Percentiles rank a stretch among this genome's conserved stretches.
These are phyloP conservation scores for Aspergillus sclerotialis DNA, from an alignment of 2,329 filamentous ascomycete species.

Conservation along the genomic window DNA sequence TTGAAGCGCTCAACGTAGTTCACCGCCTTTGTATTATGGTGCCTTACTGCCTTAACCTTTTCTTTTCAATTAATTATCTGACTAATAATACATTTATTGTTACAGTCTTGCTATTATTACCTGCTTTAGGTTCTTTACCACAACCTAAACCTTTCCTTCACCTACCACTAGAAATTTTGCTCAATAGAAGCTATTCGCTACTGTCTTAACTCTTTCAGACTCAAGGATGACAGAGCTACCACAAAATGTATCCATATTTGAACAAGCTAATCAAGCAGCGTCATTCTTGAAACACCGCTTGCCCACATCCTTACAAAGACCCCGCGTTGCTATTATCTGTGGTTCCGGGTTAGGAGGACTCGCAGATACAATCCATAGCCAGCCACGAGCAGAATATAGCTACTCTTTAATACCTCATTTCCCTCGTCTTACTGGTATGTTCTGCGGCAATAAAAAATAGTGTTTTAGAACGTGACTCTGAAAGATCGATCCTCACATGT, in stretches of 20 bases:
- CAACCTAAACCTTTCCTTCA: too few species aligned
- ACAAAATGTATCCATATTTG: slow-evolving; percentile 13
- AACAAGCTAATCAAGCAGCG: slow-evolving; percentile 42
- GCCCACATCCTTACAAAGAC: slow-evolving; percentile 44
- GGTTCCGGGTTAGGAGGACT: slow-evolving; percentile 59
- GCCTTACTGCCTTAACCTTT: too few species aligned
- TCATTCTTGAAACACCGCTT: slow-evolving; percentile 44
- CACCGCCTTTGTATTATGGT: too few species aligned
- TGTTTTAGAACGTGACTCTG: background rate
- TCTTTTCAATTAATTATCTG: too few species aligned
- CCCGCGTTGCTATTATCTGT: slow-evolving; percentile 57
- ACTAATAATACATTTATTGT: too few species aligned
- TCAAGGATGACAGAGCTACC: slow-evolving; percentile 10
- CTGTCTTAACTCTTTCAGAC: too few species aligned
- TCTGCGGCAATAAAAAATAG: too few species aligned
- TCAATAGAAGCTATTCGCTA: too few species aligned
- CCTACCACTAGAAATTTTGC: too few species aligned
- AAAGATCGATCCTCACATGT: slow-evolving; percentile 6
- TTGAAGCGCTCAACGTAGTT: too few species aligned
- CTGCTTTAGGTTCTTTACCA: too few species aligned
- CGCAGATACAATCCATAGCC: slow-evolving; percentile 47
- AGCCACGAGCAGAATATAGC: slow-evolving; percentile 46
- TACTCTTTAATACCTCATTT: slow-evolving; percentile 58
- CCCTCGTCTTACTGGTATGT: slow-evolving; percentile 51
- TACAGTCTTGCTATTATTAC: too few species aligned